A percentile compares a stretch with the other conserved stretches of the same genome.
Conservation (phyloP, 768 basidiomycete species). For the Pleurotus tuber-regium region DNA sequence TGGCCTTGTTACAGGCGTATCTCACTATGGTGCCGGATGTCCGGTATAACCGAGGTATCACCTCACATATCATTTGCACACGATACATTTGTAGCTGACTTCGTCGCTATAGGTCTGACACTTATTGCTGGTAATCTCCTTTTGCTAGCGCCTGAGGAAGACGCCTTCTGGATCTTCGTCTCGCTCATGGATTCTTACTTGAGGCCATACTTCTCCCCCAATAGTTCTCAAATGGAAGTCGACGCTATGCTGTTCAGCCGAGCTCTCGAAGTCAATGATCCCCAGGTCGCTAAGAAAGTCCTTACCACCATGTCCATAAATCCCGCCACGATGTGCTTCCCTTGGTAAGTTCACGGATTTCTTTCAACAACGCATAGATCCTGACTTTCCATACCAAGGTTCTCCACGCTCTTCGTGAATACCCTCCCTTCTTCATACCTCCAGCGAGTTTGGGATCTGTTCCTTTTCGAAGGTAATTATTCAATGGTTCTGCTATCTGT, state of each 20-base stretch:
- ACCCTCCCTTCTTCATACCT: constrained; percentile 63
- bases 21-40: constrained; percentile 85
- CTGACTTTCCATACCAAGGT: constrained; percentile 54
- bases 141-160: constrained; percentile 78
- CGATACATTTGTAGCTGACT: constrained; percentile 8
- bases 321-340: constrained; percentile 54
- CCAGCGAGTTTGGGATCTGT: constrained; percentile 80
- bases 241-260: constrained; percentile 70
- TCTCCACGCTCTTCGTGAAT: constrained; percentile 68
- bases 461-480: constrained; percentile 70
- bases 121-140: constrained; percentile 71
- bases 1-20: constrained; percentile 67
- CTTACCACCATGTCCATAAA: constrained; percentile 62
- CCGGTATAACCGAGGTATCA: constrained; percentile 64
- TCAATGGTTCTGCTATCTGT: background rate
- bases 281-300: constrained; percentile 59
- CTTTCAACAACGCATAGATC: no score
- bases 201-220: constrained; percentile 71
- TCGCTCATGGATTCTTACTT: constrained; percentile 84
- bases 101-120: constrained; percentile 53
- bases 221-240: constrained; percentile 65
- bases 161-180: constrained; percentile 89
- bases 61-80: no score
- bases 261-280: constrained; percentile 64
- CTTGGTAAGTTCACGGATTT: constrained; percentile 49